These are phyloP conservation scores for Lactuca sativa DNA, from an alignment of 129 eudicot genomes.

Conservation along the genomic window DNA sequence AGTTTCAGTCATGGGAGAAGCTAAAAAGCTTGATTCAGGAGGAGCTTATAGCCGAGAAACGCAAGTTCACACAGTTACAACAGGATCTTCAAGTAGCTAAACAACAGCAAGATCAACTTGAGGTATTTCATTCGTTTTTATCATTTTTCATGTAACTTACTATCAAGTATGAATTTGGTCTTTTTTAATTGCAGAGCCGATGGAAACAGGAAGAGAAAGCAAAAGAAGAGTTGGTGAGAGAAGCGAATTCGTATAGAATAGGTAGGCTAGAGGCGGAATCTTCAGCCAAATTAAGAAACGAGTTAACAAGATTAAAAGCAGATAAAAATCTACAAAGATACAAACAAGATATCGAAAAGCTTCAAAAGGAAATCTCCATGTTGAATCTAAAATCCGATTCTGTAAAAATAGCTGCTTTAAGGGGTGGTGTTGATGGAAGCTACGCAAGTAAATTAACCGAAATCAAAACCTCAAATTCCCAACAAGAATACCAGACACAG, in stretches of 20 bases:
- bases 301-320: conserved; percentile 54
- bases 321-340: conserved; percentile 67
- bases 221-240: conserved; percentile 64
- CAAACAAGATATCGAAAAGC: conserved; percentile 67
- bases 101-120: conserved; percentile 56
- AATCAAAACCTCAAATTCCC: conserved; percentile 27
- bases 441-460: conserved; percentile 56
- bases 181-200: conserved; percentile 58
- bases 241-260: conserved; percentile 56
- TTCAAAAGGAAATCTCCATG: conserved; percentile 79
- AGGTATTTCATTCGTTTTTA: conserved; percentile 46
- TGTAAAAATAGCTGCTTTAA: conserved; percentile 89
- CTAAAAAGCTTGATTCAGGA: conserved; percentile 67
- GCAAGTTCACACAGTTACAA: conserved; percentile 48
- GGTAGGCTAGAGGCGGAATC: conserved; percentile 71
- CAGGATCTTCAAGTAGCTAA: conserved; percentile 57
- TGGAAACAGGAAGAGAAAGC: conserved; percentile 75
- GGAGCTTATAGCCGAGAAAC: conserved; percentile 73
- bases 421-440: conserved; percentile 74
- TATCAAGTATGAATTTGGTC: neutral
- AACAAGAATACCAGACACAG: conserved; percentile 33
- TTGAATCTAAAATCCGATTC: conserved; percentile 74
- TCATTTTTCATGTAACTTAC: neutral
- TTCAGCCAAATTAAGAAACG: conserved; percentile 70
- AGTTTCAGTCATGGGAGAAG: conserved; percentile 92